Conservation (phyloP, 352 stramenopile genomes). For the Phytophthora sojae region DNA sequence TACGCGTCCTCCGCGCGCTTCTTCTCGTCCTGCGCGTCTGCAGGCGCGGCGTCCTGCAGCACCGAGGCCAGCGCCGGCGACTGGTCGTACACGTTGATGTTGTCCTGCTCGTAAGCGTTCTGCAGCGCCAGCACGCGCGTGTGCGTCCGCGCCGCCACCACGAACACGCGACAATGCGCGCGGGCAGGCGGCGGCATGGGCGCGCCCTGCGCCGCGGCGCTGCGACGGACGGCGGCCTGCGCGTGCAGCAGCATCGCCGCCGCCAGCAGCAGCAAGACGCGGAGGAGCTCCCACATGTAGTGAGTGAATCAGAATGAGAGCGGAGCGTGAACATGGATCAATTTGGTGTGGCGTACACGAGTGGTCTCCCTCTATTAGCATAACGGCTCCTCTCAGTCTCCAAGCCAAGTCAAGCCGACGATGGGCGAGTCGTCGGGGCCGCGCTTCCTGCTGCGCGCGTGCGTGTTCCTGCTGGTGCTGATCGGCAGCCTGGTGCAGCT, state of each 20-base stretch:
- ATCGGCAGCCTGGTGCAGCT: constrained; percentile 80
- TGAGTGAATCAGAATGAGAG: constrained; percentile 2
- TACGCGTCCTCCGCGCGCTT: constrained; percentile 45
- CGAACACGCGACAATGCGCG: constrained; percentile 63
- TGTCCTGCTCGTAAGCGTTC: constrained; percentile 58
- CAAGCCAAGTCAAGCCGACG: background rate
- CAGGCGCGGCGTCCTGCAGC: constrained; percentile 11
- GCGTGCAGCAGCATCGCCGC: constrained; percentile 14
- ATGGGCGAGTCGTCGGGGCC: constrained; percentile 59
- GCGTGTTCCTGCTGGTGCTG: constrained; percentile 76
- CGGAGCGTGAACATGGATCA: background rate
- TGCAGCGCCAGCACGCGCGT: constrained; percentile 66
- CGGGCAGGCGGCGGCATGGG: constrained; percentile 32
- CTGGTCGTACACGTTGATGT: constrained; percentile 56
- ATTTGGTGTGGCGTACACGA: background rate
- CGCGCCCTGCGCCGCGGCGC: constrained; percentile 9
- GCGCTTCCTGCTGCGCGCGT: constrained; percentile 71
- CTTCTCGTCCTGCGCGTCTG: constrained; percentile 27
- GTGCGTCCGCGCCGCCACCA: constrained; percentile 40
- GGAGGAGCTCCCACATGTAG: too few species aligned
- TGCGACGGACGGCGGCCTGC: constrained; percentile 3
- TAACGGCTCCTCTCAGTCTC: constrained; percentile 31
- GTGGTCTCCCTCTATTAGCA: background rate
- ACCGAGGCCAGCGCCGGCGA: constrained; percentile 39
- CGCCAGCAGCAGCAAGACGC: constrained; percentile 17